phyloP scores from a whole-genome alignment of 371 early-diverging fungal species.

The Choanephora cucurbitarum region DNA sequence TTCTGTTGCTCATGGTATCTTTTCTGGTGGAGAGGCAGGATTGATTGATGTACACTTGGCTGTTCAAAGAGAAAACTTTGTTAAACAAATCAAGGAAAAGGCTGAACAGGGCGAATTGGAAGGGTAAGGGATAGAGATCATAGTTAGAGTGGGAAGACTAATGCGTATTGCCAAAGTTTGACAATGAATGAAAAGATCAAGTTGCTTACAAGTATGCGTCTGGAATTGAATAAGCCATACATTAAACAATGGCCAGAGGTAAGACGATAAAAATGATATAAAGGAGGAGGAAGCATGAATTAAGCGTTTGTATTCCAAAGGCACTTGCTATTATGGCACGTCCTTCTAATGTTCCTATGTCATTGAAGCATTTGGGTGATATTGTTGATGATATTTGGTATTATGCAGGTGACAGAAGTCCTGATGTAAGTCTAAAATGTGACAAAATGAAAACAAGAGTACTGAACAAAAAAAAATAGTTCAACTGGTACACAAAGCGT shows the following conservation, averaged over 20 bases:
- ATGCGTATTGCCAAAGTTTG: constrained; percentile 5
- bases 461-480: constrained; percentile 41
- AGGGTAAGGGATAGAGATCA: constrained; percentile 29
- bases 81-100: constrained; percentile 50
- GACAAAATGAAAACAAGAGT: not conserved
- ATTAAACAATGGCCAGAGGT: constrained; percentile 82
- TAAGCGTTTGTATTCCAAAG: no score
- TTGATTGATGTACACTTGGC: constrained; percentile 78
- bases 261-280: no score
- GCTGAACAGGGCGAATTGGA: constrained; percentile 44
- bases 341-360: constrained; percentile 70
- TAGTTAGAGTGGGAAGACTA: no score
- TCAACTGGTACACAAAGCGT: constrained; percentile 89
- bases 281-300: no score
- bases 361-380: constrained; percentile 66
- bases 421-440: constrained; percentile 81
- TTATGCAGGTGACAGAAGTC: constrained; percentile 83
- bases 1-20: constrained; percentile 72
- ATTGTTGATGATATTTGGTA: constrained; percentile 88
- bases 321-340: constrained; percentile 84
- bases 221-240: constrained; percentile 75
- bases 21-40: constrained; percentile 68
- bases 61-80: constrained; percentile 61
- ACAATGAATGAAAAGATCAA: constrained; percentile 64
- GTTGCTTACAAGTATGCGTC: constrained; percentile 64